Percentiles rank a stretch among this genome's conserved stretches.
These are phyloP conservation scores for Globisporangium paroecandrum DNA, from an alignment of 352 stramenopile genomes.

Conservation along the genomic window DNA sequence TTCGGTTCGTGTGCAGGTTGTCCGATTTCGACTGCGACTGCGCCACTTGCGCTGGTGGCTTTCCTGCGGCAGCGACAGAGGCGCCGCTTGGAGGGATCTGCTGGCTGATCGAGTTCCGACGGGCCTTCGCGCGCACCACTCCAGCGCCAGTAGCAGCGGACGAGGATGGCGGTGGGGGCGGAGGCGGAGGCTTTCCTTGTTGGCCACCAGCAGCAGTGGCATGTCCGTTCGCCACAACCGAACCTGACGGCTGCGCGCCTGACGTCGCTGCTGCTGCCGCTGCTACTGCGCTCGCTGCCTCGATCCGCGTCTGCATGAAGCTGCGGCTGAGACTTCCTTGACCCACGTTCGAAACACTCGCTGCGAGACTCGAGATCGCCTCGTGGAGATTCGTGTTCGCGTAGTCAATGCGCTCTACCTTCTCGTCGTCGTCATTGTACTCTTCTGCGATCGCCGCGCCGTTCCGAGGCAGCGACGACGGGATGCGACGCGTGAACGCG, in stretches of 20 bases:
- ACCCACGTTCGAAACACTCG: slow-evolving; percentile 71
- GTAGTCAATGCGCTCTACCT: slow-evolving; percentile 69
- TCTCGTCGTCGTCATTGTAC: slow-evolving; percentile 40
- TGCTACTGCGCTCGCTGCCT: slow-evolving; percentile 13
- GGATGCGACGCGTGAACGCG: slow-evolving; percentile 44
- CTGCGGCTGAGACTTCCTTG: slow-evolving; percentile 68
- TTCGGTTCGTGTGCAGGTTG: slow-evolving; percentile 62
- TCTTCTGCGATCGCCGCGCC: slow-evolving; percentile 5
- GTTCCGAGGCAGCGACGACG: slow-evolving; percentile 16
- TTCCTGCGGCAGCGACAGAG: not conserved
- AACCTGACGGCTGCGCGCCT: not conserved
- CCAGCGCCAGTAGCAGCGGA: slow-evolving; percentile 9
- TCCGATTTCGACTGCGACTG: slow-evolving; percentile 56
- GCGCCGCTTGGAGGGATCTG: slow-evolving; percentile 7
- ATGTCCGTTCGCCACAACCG: not conserved
- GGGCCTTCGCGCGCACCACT: slow-evolving; percentile 26
- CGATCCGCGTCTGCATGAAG: slow-evolving; percentile 51
- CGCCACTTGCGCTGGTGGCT: slow-evolving; percentile 25
- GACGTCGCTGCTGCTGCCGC: slow-evolving; percentile 6
- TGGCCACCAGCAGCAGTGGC: not conserved
- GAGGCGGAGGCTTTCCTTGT: slow-evolving; percentile 18
- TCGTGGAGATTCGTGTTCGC: slow-evolving; percentile 70
- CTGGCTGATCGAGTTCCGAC: slow-evolving; percentile 30
- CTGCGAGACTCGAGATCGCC: slow-evolving; percentile 80
- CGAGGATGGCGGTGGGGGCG: slow-evolving; percentile 19